These are phyloP conservation scores for Rhizopogon vinicolor DNA, from an alignment of 768 basidiomycete genomes.

Conservation along the genomic window DNA sequence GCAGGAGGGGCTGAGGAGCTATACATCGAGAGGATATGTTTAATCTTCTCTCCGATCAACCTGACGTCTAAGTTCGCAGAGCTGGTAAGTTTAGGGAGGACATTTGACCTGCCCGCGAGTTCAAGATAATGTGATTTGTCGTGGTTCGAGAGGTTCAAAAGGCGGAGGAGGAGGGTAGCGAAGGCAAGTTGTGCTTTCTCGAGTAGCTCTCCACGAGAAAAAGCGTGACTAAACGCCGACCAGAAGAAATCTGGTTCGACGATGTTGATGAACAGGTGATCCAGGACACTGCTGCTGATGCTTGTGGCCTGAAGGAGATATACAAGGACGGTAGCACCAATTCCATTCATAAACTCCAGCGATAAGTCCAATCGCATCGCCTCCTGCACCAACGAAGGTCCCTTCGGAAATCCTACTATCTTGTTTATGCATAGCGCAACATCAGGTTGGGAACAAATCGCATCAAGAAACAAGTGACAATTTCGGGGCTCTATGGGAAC, in stretches of 20 bases:
- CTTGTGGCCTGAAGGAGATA: constrained; percentile 32
- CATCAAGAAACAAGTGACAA: constrained; percentile 34
- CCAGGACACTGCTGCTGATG: constrained; percentile 36
- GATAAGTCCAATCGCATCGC: constrained; percentile 33
- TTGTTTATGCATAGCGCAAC: constrained; percentile 27
- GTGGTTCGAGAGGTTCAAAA: constrained; percentile 31
- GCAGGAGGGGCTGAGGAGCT: constrained; percentile 11
- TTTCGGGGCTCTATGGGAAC: constrained; percentile 14
- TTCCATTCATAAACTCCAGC: constrained; percentile 33
- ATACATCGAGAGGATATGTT: constrained; percentile 25
- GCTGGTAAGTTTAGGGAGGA: constrained; percentile 14
- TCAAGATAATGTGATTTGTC: constrained; percentile 28
- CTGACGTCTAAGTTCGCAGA: constrained; percentile 19
- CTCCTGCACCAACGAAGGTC: constrained; percentile 29
- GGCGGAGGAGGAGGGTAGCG: constrained; percentile 44
- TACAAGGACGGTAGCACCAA: constrained; percentile 25
- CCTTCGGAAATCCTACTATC: constrained; percentile 23
- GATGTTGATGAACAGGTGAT: constrained; percentile 30
- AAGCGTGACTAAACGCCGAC: constrained; percentile 25
- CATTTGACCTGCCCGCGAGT: constrained; percentile 22
- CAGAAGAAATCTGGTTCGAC: constrained; percentile 46
- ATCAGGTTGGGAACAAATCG: constrained; percentile 34
- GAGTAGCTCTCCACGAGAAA: constrained; percentile 20
- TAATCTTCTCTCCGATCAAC: constrained; percentile 30
- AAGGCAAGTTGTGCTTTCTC: constrained; percentile 31